A percentile compares a stretch with the other conserved stretches of the same genome.
Evolutionary conservation across 179 eudicot genomes (phyloP).

Genomic region (Sideroxylon spinosum): DNA sequence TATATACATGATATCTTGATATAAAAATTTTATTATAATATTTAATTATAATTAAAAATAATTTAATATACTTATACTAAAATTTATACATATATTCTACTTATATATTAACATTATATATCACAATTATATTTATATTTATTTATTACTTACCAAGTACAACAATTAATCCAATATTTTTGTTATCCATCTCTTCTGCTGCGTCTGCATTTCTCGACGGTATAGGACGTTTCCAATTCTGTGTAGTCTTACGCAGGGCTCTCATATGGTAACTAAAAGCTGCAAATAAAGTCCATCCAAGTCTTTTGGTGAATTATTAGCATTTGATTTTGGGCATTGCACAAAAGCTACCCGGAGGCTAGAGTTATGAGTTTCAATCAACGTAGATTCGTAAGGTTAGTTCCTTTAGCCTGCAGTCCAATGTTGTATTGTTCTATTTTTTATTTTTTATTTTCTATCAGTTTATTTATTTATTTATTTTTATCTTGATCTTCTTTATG

Average conservation of each 20-base stretch:
- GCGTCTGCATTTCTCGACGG: neutral
- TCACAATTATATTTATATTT: neutral
- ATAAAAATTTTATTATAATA: no score
- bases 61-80: neutral
- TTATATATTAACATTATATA: neutral
- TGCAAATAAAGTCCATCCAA: neutral
- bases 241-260: constrained; percentile 9
- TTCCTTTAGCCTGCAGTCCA: neutral
- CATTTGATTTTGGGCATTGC: neutral
- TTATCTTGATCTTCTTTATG: neutral
- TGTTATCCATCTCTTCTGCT: neutral
- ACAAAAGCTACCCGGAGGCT: neutral
- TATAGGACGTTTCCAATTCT: neutral
- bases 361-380: constrained; percentile 20
- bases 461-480: neutral
- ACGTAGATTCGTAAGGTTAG: constrained; percentile 30
- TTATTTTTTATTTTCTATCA: neutral
- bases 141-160: neutral
- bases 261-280: neutral
- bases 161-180: neutral
- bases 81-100: neutral
- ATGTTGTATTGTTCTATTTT: neutral
- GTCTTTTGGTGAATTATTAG: neutral
- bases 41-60: no score
- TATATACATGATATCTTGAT: no score